Base-by-base conservation (phyloP, 2,329 filamentous ascomycete genomes). In the Aureobasidium sp. region DNA sequence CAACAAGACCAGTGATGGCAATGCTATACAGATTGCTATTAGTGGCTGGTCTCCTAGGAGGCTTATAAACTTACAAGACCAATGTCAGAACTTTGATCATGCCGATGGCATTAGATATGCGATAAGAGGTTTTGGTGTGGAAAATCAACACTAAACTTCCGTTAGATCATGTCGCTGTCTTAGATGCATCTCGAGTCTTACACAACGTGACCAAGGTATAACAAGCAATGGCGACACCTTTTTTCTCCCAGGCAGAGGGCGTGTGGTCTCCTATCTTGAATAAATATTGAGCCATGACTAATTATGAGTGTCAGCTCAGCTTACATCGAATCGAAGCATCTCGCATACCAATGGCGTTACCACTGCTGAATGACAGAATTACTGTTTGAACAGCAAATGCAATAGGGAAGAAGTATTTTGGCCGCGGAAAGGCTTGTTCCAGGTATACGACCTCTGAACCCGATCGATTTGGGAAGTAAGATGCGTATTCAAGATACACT, bases 361-460 rank as follows among this genome's bases (percentile, higher is more conserved):
- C 83, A 66, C 84, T 86, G 65, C 82, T 84, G 65, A 88, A 89
- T 0, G 86, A 87, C 3, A 89, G 73, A 1, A 86, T 70, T 1
- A 88, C 83, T 0, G 81, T 80, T 68, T 86, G 83, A 2, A 87
- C 80, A 0, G 86, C 86, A 68, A 86, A 89, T 0, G 84, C 77
- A 0, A 83, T 83, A 0, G 86, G 84, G 53, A 89, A 83, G 64
- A 89, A 79, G 68, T 84, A 86, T 61, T 78, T 81, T 0, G 86
- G 87, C 1, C 84, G 78, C 0, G 85, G 85, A 65, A 82, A 89
- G 0, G 84, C 83, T 68, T 89, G 86, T 66, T 89, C 86, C 0
- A 89, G 78, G 66, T 87, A 89, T 0, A 87, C 86, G 0, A 87
- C 85, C 67, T 89, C 84, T 0, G 81, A 80, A 0, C 86, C 86